Conservation (phyloP, 176 grass and related monocot genomes). For the Paspalum notatum region DNA sequence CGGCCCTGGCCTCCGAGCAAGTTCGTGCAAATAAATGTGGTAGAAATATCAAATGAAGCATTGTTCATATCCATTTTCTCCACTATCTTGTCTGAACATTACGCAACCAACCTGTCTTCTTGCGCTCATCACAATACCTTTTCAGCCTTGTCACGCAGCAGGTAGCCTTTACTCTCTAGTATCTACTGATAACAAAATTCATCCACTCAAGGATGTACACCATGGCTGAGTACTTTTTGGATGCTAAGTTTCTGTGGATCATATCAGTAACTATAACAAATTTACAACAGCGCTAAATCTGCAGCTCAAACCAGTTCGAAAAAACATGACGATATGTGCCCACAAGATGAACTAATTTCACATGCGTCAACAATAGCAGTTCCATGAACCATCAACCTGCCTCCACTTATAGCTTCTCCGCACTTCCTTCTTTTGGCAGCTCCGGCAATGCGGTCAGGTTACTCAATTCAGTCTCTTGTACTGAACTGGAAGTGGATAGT, state of each 20-base stretch:
- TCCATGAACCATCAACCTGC: constrained; percentile 32
- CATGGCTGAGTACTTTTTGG: constrained; percentile 8
- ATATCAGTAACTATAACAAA: constrained; percentile 48
- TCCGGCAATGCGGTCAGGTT: constrained; percentile 52
- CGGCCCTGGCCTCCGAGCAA: neutral
- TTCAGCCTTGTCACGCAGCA: constrained; percentile 26
- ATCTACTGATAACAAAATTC: constrained; percentile 47
- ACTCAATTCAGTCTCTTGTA: constrained; percentile 45
- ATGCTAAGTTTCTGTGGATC: constrained; percentile 34
- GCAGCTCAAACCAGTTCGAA: constrained; percentile 40
- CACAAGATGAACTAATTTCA: constrained; percentile 45
- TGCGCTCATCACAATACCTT: constrained; percentile 7
- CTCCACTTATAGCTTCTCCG: constrained; percentile 36
- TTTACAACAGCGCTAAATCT: constrained; percentile 60
- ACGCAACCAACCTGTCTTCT: constrained; percentile 14
- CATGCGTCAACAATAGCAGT: constrained; percentile 28
- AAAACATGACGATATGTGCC: constrained; percentile 28
- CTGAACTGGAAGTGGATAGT: constrained; percentile 39
- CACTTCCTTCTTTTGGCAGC: constrained; percentile 45
- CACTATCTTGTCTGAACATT: constrained; percentile 7
- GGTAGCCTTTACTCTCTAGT: constrained; percentile 25
- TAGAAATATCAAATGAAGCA: constrained; percentile 27
- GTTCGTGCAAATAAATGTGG: neutral
- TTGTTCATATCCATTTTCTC: constrained; percentile 27
- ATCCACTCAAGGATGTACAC: constrained; percentile 40